Conservation (phyloP, 2,329 filamentous ascomycete genomes). For the Penicillium aurantiogriseum region DNA sequence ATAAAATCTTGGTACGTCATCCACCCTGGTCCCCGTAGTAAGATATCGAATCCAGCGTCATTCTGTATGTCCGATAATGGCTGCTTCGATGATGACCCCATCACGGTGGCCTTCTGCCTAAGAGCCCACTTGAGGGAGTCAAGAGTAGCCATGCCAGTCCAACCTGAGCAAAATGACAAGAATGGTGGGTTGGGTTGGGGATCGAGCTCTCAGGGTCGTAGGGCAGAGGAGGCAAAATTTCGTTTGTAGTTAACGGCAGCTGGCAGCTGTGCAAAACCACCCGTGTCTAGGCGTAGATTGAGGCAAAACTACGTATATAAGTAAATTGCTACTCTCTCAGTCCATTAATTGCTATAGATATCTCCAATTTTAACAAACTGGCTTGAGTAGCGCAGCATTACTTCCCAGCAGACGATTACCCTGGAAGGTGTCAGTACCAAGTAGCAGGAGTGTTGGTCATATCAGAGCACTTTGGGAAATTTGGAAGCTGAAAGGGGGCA, state of each 20-base stretch:
- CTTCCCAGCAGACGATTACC: no score
- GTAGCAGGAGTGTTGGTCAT: no score
- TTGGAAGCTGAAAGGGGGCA: no score
- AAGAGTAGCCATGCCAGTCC: slow-evolving; percentile 45
- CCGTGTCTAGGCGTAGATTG: neutral
- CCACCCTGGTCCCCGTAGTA: slow-evolving; percentile 33
- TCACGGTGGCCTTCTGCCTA: neutral
- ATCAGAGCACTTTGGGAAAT: no score
- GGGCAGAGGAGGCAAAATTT: neutral
- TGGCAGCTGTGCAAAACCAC: neutral
- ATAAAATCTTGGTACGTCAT: slow-evolving; percentile 51
- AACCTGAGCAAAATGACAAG: neutral
- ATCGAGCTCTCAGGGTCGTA: no score
- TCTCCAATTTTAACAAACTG: neutral
- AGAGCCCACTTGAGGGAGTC: slow-evolving; percentile 44
- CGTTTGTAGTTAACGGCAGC: neutral
- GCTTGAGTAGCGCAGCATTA: no score
- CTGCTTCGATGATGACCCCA: neutral
- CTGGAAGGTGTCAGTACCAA: no score
- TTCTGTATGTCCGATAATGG: slow-evolving; percentile 48
- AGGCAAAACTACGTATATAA: neutral
- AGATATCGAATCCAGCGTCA: slow-evolving; percentile 48
- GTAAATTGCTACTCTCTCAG: neutral
- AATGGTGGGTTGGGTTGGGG: neutral
- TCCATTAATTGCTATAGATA: neutral